Conservation (phyloP, 139 green algal species). For the Yamagishiella unicocca region DNA sequence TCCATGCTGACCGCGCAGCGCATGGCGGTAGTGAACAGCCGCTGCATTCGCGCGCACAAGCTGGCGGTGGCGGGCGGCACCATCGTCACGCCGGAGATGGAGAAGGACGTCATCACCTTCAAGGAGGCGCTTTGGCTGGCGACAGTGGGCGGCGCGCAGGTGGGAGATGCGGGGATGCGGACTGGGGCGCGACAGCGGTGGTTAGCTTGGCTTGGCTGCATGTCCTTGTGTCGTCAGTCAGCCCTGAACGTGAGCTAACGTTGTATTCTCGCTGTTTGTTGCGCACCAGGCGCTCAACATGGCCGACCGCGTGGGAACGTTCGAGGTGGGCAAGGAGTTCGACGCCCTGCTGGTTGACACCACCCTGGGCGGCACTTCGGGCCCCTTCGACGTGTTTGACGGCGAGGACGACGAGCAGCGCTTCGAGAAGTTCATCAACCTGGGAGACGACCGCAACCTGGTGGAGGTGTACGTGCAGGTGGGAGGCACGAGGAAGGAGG, state of each 20-base stretch:
- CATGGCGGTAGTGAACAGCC: conserved; percentile 71
- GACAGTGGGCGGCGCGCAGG: conserved; percentile 73
- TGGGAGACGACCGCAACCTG: conserved; percentile 82
- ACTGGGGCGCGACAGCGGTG: no score
- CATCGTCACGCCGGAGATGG: conserved; percentile 60
- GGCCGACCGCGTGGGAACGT: conserved; percentile 59
- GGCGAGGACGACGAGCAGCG: conserved; percentile 41
- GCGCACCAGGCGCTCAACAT: conserved; percentile 41
- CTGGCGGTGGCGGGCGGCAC: conserved; percentile 47
- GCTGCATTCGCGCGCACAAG: conserved; percentile 66
- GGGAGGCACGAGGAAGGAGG: not conserved
- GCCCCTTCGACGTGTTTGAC: conserved; percentile 69
- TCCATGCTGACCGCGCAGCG: conserved; percentile 80
- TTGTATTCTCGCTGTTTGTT: no score
- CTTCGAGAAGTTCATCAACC: conserved; percentile 77
- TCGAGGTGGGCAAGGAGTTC: conserved; percentile 77
- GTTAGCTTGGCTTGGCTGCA: no score
- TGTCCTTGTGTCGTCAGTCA: no score
- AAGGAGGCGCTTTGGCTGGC: conserved; percentile 79
- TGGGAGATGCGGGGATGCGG: not conserved
- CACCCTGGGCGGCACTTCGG: conserved; percentile 11
- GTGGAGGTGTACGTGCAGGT: conserved; percentile 69
- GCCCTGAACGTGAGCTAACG: no score
- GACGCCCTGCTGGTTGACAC: conserved; percentile 77
- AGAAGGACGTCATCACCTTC: conserved; percentile 55